Base-by-base conservation (phyloP, 768 basidiomycete genomes). In the Boletus rubroflammeus region DNA sequence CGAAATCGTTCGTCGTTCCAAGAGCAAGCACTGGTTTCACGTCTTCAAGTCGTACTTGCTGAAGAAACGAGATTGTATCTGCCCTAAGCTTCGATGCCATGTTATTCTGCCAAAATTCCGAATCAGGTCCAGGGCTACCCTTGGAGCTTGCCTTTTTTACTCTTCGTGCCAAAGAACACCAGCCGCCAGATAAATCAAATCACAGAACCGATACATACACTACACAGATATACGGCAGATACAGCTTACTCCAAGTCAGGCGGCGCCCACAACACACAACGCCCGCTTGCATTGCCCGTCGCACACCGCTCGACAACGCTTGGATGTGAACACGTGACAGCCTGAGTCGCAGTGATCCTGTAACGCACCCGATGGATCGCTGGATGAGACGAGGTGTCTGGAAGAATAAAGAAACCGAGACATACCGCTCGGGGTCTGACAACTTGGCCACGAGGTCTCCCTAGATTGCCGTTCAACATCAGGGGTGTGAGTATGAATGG, bases 291-390 rank as follows among this genome's bases (percentile, higher is more conserved):
- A 62, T 90, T 93, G 21, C 90, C 91, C 42, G 81, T 89, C 4
- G 79, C 90, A 23, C 78, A 86, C 26, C 91, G 80, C 62, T 88
- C 89, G 3, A 89, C 76, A 21, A 89, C 71, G 51, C 66, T 84
- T 0, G 91, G 90, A 67, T 93, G 91, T 14, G 88, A 90, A 61
- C 86, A 88, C 8, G 91, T 90, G n/a, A 93, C 91, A n/a, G 91
- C 90, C 70, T 92, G 91, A 5, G 86, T 85, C 1, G 91, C 90
- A 21, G 86, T 81, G 55, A 93, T 85, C 58, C 88, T 91, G 9
- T 9, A 57, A 11, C 11, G 2, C 10, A 13, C 3, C 5, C 13
- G 7, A 15, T 23, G 23, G 14, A 29, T 29, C 34, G 9, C 19
- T 25, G 15, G 32, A 51, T 51, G 28, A 50, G 53, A 10, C 26